Base-by-base conservation (phyloP, 495 filamentous ascomycete genomes). In the Antarctomyces pellizariae region DNA sequence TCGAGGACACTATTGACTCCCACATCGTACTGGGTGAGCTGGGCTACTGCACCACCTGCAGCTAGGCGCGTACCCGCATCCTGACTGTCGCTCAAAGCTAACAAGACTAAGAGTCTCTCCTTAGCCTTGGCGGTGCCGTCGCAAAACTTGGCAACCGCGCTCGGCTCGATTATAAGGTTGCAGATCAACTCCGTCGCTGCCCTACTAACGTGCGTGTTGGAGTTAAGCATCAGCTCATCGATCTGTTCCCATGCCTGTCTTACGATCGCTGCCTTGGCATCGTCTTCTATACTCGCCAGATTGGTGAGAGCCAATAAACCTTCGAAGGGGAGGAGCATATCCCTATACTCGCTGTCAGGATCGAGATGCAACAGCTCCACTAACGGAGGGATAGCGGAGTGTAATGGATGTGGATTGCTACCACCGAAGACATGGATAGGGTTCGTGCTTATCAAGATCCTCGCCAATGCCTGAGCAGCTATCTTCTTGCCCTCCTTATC, bases 251-350 rank as follows among this genome's bases (percentile, higher is more conserved):
- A 82, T 7, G 67, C 66, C 19, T 59, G 52, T 16, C 74, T 69
- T 16, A 83, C 69, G 28, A 83, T 89, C 7, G 57, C 48, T 25
- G 64, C 59, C 3, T 75, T 58, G 1, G 74, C 69, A 7, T 70
- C 55, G 18, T 63, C 57, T 15, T 72, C 62, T 9, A 68, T 67
- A 0, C 79, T 83, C 1, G 84, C 86, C 5, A 95, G 61, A 38
- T 97, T 97, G 1, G 86, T 92, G 16, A 97, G 62, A 2, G 86
- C 89, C 30, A 95, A 66, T 8, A 95, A 59, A 2, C 74, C 62
- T 43, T 97, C 86, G 41, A 93, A 97, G 2, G 72, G 64, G 0
- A 83, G 78, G 4, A 93, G 59, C n/a, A 93, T 68, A 43, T 84
- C 70, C 23, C 72, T 64, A 24, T 48, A 32, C 36, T 53, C 41